phyloP scores from a whole-genome alignment of 352 stramenopile species.

The Globisporangium splendens region DNA sequence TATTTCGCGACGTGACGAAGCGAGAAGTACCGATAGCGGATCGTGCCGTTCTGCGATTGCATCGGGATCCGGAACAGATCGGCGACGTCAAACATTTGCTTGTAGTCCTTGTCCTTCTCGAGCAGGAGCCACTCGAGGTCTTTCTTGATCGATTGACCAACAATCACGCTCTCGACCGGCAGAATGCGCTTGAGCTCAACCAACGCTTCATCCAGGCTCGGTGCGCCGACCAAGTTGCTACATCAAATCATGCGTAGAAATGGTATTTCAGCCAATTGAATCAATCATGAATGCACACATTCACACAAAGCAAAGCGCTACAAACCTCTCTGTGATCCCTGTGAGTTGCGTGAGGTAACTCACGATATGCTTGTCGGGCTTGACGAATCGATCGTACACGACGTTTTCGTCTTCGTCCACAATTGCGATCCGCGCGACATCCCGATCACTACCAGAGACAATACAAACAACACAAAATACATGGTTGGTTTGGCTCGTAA shows the following conservation, averaged over 20 bases:
- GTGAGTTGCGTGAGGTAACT: slow-evolving; percentile 92
- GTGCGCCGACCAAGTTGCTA: slow-evolving; percentile 64
- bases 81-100: slow-evolving; percentile 78
- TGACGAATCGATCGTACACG: slow-evolving; percentile 85
- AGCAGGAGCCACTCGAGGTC: slow-evolving; percentile 90
- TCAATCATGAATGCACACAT: background rate
- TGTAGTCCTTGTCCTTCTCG: slow-evolving; percentile 82
- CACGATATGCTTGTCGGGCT: slow-evolving; percentile 80
- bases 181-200: slow-evolving; percentile 71
- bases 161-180: slow-evolving; percentile 82
- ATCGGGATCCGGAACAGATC: slow-evolving; percentile 82
- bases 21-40: slow-evolving; percentile 84
- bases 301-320: background rate
- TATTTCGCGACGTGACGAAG: slow-evolving; percentile 83
- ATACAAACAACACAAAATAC: background rate
- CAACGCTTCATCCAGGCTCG: slow-evolving; percentile 70
- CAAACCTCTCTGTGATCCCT: slow-evolving; percentile 72
- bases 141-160: slow-evolving; percentile 92
- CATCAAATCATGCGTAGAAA: background rate
- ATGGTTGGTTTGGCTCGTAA: too few species aligned
- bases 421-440: slow-evolving; percentile 87
- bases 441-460: slow-evolving; percentile 62
- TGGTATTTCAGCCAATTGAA: background rate
- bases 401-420: slow-evolving; percentile 87
- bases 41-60: slow-evolving; percentile 65